These are phyloP conservation scores for Coemansia sp. DNA, from an alignment of 192 early-diverging fungal species.

Conservation along the genomic window DNA sequence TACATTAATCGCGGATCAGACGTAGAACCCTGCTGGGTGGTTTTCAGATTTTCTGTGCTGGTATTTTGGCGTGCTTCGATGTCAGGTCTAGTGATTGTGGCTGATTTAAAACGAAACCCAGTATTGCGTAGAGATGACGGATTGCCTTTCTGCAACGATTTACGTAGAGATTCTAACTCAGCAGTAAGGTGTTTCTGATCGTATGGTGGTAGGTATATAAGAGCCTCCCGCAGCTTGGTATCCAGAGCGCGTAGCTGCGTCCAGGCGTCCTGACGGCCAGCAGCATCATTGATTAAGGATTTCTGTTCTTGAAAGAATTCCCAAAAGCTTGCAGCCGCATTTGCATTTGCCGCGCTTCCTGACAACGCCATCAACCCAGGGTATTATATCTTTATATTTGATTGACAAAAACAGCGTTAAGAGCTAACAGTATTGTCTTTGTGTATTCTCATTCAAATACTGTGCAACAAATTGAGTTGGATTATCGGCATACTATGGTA, in stretches of 20 bases:
- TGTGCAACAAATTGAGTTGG: too few species aligned
- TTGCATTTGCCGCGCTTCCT: constrained; percentile 39
- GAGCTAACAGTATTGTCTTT: too few species aligned
- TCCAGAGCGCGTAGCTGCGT: constrained; percentile 33
- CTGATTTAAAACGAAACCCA: constrained; percentile 42
- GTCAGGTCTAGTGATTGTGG: not conserved
- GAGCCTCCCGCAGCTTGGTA: constrained; percentile 37
- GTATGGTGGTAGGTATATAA: constrained; percentile 45
- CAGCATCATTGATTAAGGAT: constrained; percentile 8
- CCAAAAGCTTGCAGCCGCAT: constrained; percentile 41
- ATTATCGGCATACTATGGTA: too few species aligned
- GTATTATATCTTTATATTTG: not conserved
- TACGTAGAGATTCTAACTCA: constrained; percentile 37
- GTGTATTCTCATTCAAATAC: too few species aligned
- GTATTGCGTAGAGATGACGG: not conserved
- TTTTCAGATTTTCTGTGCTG: too few species aligned
- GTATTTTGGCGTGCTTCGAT: too few species aligned
- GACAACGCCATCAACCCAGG: constrained; percentile 28
- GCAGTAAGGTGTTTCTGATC: constrained; percentile 39
- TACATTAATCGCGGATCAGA: too few species aligned
- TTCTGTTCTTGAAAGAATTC: constrained; percentile 38
- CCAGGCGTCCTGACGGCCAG: constrained; percentile 10
- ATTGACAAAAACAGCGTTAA: not conserved
- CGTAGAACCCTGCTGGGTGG: too few species aligned
- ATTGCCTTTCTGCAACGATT: constrained; percentile 10